Conservation (phyloP, 768 basidiomycete species). For the Phylloporus sp. region DNA sequence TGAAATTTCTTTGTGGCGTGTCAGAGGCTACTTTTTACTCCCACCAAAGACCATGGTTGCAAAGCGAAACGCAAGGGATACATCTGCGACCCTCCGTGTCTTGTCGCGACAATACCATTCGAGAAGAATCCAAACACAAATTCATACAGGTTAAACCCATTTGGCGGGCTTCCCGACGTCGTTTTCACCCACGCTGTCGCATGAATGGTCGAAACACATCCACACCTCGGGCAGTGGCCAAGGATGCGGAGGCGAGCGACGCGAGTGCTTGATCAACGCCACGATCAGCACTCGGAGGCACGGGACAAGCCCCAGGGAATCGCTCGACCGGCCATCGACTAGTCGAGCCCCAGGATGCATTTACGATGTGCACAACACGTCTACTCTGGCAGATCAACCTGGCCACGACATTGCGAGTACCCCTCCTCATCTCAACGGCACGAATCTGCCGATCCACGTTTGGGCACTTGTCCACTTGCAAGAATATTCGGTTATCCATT, state of each 20-base stretch:
- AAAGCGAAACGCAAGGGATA: neutral
- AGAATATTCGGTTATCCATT: conserved; percentile 33
- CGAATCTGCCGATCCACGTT: conserved; percentile 44
- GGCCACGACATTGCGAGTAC: neutral
- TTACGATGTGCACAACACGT: too few relatives aligned
- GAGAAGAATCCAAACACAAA: neutral
- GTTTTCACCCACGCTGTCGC: neutral
- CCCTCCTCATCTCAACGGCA: conserved; percentile 14
- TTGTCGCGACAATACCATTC: neutral
- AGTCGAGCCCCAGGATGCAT: too few relatives aligned
- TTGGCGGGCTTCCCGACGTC: neutral
- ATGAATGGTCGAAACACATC: neutral
- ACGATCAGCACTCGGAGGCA: neutral
- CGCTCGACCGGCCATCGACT: too few relatives aligned
- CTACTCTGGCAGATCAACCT: neutral
- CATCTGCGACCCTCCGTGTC: neutral
- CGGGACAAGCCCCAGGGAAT: neutral
- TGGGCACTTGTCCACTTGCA: conserved; percentile 52
- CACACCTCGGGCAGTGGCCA: neutral
- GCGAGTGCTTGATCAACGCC: neutral
- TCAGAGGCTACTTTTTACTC: neutral
- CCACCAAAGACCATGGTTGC: neutral
- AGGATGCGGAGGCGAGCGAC: neutral
- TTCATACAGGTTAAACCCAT: neutral
- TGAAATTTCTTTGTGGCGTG: neutral